These are phyloP conservation scores for Rhytidhysteron rufulum DNA, from an alignment of 2,329 filamentous ascomycete species.

Conservation along the genomic window DNA sequence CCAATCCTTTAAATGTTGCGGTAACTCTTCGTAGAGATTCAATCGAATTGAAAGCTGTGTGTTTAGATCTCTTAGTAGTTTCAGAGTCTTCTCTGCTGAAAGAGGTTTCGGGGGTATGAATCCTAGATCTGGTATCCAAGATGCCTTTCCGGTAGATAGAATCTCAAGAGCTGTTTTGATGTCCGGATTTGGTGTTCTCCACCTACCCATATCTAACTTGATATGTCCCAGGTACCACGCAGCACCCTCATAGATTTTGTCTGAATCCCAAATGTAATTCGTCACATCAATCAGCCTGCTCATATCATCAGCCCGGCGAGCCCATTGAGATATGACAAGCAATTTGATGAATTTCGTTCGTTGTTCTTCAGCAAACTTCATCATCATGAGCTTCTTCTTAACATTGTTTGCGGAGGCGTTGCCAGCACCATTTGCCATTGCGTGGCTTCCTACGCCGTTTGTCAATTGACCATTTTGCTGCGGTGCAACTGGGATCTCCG, in stretches of 20 bases:
- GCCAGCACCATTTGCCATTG: slow-evolving; percentile 22
- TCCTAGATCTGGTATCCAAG: slow-evolving; percentile 76
- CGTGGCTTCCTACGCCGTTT: slow-evolving; percentile 34
- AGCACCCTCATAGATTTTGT: slow-evolving; percentile 32
- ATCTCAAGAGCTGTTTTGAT: slow-evolving; percentile 84
- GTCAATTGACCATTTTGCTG: slow-evolving; percentile 46
- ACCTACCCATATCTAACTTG: slow-evolving; percentile 67
- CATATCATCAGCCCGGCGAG: slow-evolving; percentile 71
- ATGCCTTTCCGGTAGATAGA: slow-evolving; percentile 71
- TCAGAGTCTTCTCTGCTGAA: slow-evolving; percentile 66
- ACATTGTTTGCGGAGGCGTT: slow-evolving; percentile 26
- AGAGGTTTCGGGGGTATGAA: slow-evolving; percentile 74
- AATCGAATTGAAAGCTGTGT: slow-evolving; percentile 77
- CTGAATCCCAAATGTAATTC: slow-evolving; percentile 57
- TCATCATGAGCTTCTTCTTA: slow-evolving; percentile 67
- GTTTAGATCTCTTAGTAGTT: slow-evolving; percentile 76
- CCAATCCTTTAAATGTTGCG: slow-evolving; percentile 73
- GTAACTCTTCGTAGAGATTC: slow-evolving; percentile 80
- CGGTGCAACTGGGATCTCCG: slow-evolving; percentile 59
- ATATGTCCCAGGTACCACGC: slow-evolving; percentile 62
- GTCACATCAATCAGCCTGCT: slow-evolving; percentile 86
- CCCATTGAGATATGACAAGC: slow-evolving; percentile 88
- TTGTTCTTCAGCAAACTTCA: slow-evolving; percentile 75
- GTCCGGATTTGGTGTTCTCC: slow-evolving; percentile 84
- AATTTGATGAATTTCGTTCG: slow-evolving; percentile 91